These are phyloP conservation scores for Neohortaea acidophila DNA, from an alignment of 495 filamentous ascomycete genomes.

Conservation along the genomic window DNA sequence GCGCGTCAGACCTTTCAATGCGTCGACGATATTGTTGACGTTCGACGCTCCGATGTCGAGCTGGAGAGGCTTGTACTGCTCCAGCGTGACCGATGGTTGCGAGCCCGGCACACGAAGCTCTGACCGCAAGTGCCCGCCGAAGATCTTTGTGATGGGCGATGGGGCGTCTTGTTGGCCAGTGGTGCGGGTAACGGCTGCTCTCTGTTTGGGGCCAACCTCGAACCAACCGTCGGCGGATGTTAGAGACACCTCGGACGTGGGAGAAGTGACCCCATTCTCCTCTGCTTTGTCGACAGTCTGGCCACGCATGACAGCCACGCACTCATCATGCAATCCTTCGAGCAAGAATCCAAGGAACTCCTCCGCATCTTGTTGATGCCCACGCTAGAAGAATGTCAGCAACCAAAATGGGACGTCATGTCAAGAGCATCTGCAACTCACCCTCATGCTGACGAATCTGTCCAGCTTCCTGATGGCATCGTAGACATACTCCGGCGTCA, in stretches of 20 bases:
- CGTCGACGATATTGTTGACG: slow-evolving; percentile 81
- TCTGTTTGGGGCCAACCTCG: slow-evolving; percentile 87
- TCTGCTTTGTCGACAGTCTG: slow-evolving; percentile 13
- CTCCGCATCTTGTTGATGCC: slow-evolving; percentile 95
- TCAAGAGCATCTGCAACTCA: slow-evolving; percentile 28
- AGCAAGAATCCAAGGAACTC: slow-evolving; percentile 92
- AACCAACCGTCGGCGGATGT: slow-evolving; percentile 51
- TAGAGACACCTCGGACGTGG: slow-evolving; percentile 19
- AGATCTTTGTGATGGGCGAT: slow-evolving; percentile 85
- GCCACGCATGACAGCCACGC: slow-evolving; percentile 52
- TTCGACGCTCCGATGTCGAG: slow-evolving; percentile 79
- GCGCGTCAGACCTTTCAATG: slow-evolving; percentile 67
- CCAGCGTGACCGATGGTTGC: slow-evolving; percentile 77
- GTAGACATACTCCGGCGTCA: slow-evolving; percentile 90
- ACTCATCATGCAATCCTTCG: slow-evolving; percentile 88
- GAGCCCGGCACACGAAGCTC: slow-evolving; percentile 76
- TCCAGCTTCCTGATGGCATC: slow-evolving; percentile 75
- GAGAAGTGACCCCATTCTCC: slow-evolving; percentile 28
- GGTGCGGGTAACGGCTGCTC: slow-evolving; percentile 68
- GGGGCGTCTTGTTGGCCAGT: slow-evolving; percentile 58
- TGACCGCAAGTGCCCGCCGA: slow-evolving; percentile 81
- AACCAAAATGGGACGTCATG: background rate
- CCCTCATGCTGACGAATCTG: slow-evolving; percentile 80
- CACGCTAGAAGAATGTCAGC: slow-evolving; percentile 42
- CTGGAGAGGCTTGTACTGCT: slow-evolving; percentile 88